Evolutionary conservation across 768 basidiomycete genomes (phyloP), one percentile per base, ranked within the genome.

Genomic region (Termitomyces sp.): DNA sequence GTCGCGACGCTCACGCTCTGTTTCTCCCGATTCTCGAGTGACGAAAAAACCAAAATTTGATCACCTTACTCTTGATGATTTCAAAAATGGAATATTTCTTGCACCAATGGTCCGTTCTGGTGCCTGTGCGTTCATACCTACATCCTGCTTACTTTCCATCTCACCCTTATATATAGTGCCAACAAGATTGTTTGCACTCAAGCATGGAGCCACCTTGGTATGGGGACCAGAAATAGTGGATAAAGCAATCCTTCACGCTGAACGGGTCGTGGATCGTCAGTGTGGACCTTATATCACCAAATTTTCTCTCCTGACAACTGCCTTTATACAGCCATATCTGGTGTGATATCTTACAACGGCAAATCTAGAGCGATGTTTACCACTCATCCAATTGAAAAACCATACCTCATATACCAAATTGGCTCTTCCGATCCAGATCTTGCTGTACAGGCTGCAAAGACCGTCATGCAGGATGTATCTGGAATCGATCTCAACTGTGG

Each of bases 41-140:
- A 29, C 74, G 0, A 90, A 90, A 67, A 80, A 84, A 8, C 73
- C 75, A 41, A 82, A 76, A 63, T 63, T 82, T 9, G 82, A 80
- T 16, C 81, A 84, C 61, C 78, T 91, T 18, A 86, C 86, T 0
- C 67, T 78, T 1, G 84, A 86, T 29, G 86, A 92, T 61, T 99
- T 94, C 75, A 87, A 87, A 62, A 80, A 92, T 73, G 95, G 94
- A 10, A 76, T 98, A 31, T 88, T 97, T 66, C 82, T 99, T n/a
- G 96, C 97, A 3, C 97, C 97, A 1, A 99, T 99, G 97, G 97
- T 99, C 53, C 83, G 94, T 67, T 96, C 92, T 57, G 92, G 94
- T 59, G 88, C 88, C 62, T 72, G 92, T 94, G 71, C 66, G 89
- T 81, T 46, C 46, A 39, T 41, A 52, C 27, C 37, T 14, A 24